A percentile compares a stretch with the other conserved stretches of the same genome.
Evolutionary conservation across 2,329 filamentous ascomycete genomes (phyloP).

Genomic region (Ascochyta clinopodiicola): DNA sequence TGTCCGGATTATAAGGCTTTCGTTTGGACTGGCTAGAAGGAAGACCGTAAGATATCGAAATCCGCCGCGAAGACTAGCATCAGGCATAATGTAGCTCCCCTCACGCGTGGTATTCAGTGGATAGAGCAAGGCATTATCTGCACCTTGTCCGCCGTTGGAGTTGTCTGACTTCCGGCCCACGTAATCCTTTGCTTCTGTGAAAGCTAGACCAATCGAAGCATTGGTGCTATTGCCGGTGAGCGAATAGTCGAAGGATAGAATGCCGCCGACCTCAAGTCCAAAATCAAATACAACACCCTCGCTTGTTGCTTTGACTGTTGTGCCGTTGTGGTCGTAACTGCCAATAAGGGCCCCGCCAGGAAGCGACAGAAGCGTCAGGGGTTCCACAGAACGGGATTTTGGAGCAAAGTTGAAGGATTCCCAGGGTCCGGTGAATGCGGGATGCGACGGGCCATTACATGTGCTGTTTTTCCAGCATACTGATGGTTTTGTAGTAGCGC

Average conservation of each 20-base stretch:
- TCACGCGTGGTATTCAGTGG: conserved; percentile 45
- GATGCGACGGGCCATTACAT: neutral
- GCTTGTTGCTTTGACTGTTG: neutral
- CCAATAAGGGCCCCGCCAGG: neutral
- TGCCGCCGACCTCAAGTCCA: conserved; percentile 64
- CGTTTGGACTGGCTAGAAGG: conserved; percentile 45
- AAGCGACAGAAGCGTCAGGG: neutral
- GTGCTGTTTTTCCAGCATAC: conserved; percentile 10
- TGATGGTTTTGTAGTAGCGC: neutral
- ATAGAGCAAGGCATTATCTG: conserved; percentile 56
- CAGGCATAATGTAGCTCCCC: conserved; percentile 53
- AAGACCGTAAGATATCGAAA: conserved; percentile 62
- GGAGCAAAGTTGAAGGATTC: conserved; percentile 8
- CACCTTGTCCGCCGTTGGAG: conserved; percentile 49
- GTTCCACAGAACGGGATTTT: neutral
- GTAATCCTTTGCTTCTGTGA: conserved; percentile 53
- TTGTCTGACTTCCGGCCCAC: conserved; percentile 53
- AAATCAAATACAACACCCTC: conserved; percentile 60
- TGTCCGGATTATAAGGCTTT: conserved; percentile 48
- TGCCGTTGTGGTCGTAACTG: neutral
- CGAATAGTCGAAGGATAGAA: conserved; percentile 59
- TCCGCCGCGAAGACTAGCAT: conserved; percentile 56
- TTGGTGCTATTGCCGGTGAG: conserved; percentile 46
- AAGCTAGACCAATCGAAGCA: conserved; percentile 48
- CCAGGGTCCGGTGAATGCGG: conserved; percentile 1